Base-by-base conservation (phyloP, 2,329 filamentous ascomycete species). In the Sphaerulina vaccinii region DNA sequence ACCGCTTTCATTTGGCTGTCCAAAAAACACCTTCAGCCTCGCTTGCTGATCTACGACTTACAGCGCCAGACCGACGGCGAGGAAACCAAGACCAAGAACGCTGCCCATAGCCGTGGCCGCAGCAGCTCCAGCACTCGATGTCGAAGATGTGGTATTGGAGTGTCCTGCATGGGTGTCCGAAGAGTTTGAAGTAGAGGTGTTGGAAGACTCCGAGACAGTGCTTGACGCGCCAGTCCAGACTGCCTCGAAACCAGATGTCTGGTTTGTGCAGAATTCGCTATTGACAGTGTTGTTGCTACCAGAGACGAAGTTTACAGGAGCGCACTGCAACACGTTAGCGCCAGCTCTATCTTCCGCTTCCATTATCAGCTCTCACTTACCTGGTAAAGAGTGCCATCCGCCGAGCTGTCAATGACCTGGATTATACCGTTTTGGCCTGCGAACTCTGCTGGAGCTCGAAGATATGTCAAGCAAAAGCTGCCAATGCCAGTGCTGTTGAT, bases 371-470 rank as follows among this genome's bases (percentile, higher is more conserved):
- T 5, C 5, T 13, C 10, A 32, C 59, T 38, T 56, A 66, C 65
- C 60, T 67, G 65, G 43, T 67, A 68, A n/a, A 68, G 53, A 16
- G 49, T 54, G 11, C 65, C 65, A 42, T 68, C 65, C 2, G 52
- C 52, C 3, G 58, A 59, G 27, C 56, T 52, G 39, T 65, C 64
- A 21, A 64, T 56, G 21, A 68, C 63, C 48, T 68, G 65, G n/a
- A 68, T 44, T 11, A 68, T 48, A 22, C 64, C 65, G 19, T 42
- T 37, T 22, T 61, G 60, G 10, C 65, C 65, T 1, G 62, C 63
- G 16, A 60, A 68, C 18, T 60, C 55, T 8, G 32, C 49, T 5
- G 64, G 64, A 11, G 54, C 64, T 29, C 51, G 52, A n/a, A 67
- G 40, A 35, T 57, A 49, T 19, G 56, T 55, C 40, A 67, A 39